Percentiles rank a stretch among this genome's conserved stretches.
Evolutionary conservation across 2,329 filamentous ascomycete species (phyloP).

Genomic region (Aspergillus arachidicola): DNA sequence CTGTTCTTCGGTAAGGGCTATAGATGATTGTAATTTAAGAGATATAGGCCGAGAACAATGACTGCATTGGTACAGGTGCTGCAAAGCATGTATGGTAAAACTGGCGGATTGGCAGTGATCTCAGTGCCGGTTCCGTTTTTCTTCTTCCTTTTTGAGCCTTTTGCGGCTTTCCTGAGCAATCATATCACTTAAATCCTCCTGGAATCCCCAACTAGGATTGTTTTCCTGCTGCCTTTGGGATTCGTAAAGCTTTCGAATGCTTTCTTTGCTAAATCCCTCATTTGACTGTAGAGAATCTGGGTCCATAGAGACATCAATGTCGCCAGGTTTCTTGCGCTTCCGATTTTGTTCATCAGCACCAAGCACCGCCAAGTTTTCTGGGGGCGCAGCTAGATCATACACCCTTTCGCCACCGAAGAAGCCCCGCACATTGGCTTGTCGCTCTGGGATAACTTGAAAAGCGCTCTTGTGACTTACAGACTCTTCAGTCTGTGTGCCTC

Average conservation of each 20-base stretch:
- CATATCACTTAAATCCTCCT: slow-evolving; percentile 93
- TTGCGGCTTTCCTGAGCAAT: slow-evolving; percentile 92
- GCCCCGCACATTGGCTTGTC: slow-evolving; percentile 79
- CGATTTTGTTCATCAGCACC: slow-evolving; percentile 75
- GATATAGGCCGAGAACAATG: background rate
- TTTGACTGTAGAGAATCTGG: slow-evolving; percentile 74
- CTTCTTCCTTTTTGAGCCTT: slow-evolving; percentile 83
- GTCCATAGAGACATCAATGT: slow-evolving; percentile 90
- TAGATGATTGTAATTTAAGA: background rate
- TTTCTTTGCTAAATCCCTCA: slow-evolving; percentile 82
- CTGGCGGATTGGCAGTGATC: no score
- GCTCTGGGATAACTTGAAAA: slow-evolving; percentile 88
- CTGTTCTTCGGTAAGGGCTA: background rate
- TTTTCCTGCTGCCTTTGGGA: slow-evolving; percentile 65
- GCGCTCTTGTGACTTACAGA: slow-evolving; percentile 72
- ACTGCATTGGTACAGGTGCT: background rate
- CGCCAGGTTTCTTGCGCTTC: slow-evolving; percentile 94
- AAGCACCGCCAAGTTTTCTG: slow-evolving; percentile 68
- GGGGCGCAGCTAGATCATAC: slow-evolving; percentile 76
- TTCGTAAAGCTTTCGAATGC: slow-evolving; percentile 79
- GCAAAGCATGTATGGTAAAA: background rate
- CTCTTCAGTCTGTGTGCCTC: slow-evolving; percentile 88
- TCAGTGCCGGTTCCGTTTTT: slow-evolving; percentile 65
- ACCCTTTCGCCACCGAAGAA: slow-evolving; percentile 96
- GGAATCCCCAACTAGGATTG: slow-evolving; percentile 72